A percentile compares a stretch with the other conserved stretches of the same genome.
These are phyloP conservation scores for Dactylellina haptotyla DNA, from an alignment of 2,329 filamentous ascomycete genomes.

Conservation along the genomic window DNA sequence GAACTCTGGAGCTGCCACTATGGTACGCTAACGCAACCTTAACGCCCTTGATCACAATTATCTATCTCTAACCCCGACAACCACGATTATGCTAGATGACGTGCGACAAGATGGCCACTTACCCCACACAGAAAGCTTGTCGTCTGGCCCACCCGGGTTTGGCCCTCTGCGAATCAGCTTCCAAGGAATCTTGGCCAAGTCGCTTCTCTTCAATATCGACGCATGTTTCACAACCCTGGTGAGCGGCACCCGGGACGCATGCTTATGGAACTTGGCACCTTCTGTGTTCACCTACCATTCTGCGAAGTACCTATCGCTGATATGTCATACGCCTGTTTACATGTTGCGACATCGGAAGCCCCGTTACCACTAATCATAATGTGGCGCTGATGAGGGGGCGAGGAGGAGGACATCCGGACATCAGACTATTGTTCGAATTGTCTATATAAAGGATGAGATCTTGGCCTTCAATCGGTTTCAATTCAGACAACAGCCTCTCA, in stretches of 20 bases:
- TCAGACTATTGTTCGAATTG: neutral
- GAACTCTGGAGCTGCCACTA: slow-evolving; percentile 14
- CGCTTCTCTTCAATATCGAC: slow-evolving; percentile 20
- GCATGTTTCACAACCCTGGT: slow-evolving; percentile 35
- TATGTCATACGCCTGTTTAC: neutral
- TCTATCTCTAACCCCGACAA: slow-evolving; percentile 16
- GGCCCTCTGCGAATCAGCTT: slow-evolving; percentile 28
- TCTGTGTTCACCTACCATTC: neutral
- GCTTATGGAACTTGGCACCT: slow-evolving; percentile 21
- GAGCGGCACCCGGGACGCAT: slow-evolving; percentile 35
- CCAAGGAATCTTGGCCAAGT: slow-evolving; percentile 37
- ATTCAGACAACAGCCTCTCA: slow-evolving; percentile 20
- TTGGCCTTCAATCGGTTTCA: neutral
- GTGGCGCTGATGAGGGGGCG: neutral
- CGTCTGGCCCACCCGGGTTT: slow-evolving; percentile 30
- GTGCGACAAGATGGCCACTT: slow-evolving; percentile 36
- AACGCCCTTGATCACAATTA: neutral
- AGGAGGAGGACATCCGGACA: too few species aligned
- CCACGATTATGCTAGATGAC: slow-evolving; percentile 29
- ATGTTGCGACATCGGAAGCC: slow-evolving; percentile 22
- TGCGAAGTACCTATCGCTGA: slow-evolving; percentile 4
- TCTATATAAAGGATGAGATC: slow-evolving; percentile 38
- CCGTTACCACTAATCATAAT: neutral
- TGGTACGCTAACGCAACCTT: slow-evolving; percentile 14
- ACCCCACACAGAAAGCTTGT: slow-evolving; percentile 51